These are phyloP conservation scores for Pythium biforme DNA, from an alignment of 352 stramenopile genomes.

Conservation along the genomic window DNA sequence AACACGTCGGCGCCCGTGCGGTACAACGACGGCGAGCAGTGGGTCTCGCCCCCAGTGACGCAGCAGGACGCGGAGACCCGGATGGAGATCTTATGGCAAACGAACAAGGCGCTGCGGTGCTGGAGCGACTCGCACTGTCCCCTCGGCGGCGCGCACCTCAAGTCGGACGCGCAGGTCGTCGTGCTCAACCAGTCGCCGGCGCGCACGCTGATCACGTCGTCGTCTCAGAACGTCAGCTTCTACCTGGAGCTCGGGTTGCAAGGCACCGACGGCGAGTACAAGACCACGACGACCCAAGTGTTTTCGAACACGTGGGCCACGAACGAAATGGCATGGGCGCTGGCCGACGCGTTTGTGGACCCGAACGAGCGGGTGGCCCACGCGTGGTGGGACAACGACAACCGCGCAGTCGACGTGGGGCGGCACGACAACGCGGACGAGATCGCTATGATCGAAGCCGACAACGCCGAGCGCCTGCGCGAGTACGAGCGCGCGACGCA, in stretches of 20 bases:
- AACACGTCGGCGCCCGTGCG: not conserved
- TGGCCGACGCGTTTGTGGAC: conserved; percentile 28
- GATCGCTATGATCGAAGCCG: not conserved
- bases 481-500: conserved; percentile 9
- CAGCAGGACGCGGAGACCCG: not conserved
- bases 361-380: too few relatives aligned
- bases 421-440: not conserved
- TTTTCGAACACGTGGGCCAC: conserved; percentile 22
- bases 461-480: conserved; percentile 32
- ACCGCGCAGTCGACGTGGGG: not conserved
- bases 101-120: conserved; percentile 17
- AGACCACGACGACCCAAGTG: conserved; percentile 28
- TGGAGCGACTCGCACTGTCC: conserved; percentile 25
- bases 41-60: not conserved
- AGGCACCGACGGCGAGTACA: conserved; percentile 13
- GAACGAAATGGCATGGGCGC: conserved; percentile 17
- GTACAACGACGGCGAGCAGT: not conserved
- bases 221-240: conserved; percentile 25
- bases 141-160: conserved; percentile 20
- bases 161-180: conserved; percentile 33
- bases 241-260: conserved; percentile 30
- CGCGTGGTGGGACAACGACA: conserved; percentile 25
- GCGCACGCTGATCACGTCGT: conserved; percentile 21
- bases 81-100: not conserved
- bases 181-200: conserved; percentile 28